phyloP scores from a whole-genome alignment of 164 flowering plant genomes.

The Vitis riparia region DNA sequence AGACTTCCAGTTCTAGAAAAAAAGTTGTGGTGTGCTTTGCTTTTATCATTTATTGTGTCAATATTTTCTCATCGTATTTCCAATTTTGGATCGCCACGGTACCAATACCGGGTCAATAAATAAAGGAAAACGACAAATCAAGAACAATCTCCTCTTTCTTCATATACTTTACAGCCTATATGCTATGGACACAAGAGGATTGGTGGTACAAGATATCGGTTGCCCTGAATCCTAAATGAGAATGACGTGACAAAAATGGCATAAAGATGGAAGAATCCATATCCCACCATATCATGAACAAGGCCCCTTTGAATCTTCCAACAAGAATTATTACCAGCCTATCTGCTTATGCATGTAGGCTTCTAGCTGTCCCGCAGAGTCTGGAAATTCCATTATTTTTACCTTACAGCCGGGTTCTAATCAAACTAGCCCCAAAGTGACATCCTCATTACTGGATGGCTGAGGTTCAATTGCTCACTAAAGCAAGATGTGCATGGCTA shows the following conservation, averaged over 20 bases:
- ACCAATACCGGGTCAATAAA: neutral
- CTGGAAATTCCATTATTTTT: constrained; percentile 1
- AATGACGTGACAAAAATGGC: constrained; percentile 3
- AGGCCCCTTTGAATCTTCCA: constrained; percentile 7
- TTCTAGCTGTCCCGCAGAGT: neutral
- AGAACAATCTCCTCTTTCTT: neutral
- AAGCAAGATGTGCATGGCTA: neutral
- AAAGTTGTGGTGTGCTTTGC: neutral
- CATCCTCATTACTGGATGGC: neutral
- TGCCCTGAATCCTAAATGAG: neutral
- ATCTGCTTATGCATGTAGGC: neutral
- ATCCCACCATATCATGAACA: neutral
- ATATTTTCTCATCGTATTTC: neutral
- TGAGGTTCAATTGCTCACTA: neutral
- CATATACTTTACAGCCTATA: neutral
- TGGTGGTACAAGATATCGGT: neutral
- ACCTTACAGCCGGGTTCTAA: neutral
- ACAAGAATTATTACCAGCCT: neutral
- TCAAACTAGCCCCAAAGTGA: neutral
- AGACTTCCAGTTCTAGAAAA: neutral
- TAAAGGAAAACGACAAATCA: neutral
- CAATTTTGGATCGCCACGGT: neutral
- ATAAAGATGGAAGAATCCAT: constrained; percentile 2
- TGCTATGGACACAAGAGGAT: neutral
- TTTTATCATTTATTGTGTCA: neutral